These are phyloP conservation scores for Diaporthe caulivora DNA, from an alignment of 2,329 filamentous ascomycete genomes.

Conservation along the genomic window DNA sequence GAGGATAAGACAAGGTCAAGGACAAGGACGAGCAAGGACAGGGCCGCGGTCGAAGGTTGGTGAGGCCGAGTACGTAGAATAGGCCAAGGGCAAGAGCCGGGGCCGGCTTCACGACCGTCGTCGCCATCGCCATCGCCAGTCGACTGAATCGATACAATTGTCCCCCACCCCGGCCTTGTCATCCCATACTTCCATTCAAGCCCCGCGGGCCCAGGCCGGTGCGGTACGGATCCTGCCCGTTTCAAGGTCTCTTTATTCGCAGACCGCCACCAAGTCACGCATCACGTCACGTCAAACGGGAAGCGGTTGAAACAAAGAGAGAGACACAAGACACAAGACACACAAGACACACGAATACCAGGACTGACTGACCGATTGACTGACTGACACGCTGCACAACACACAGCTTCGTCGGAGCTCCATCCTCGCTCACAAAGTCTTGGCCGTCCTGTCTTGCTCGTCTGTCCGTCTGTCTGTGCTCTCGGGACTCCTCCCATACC, in stretches of 20 bases:
- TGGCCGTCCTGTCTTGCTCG: too few species aligned
- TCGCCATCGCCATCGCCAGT: not conserved
- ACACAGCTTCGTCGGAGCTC: not conserved
- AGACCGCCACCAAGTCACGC: conserved; percentile 24
- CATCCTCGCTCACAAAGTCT: not conserved
- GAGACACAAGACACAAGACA: not conserved
- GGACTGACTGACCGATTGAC: too few species aligned
- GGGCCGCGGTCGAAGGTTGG: not conserved
- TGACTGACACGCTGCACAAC: too few species aligned
- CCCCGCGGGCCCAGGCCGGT: conserved; percentile 14
- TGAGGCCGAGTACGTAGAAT: too few species aligned
- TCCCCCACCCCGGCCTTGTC: not conserved
- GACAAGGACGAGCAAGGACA: not conserved
- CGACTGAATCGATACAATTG: not conserved
- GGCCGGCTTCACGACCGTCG: not conserved
- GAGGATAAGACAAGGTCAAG: too few species aligned
- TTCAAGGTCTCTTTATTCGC: conserved; percentile 20
- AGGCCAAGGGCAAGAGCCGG: conserved; percentile 1
- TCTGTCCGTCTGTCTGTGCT: too few species aligned
- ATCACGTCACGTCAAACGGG: conserved; percentile 12
- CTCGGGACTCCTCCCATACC: not conserved
- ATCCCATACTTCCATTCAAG: not conserved
- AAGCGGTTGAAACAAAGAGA: conserved; percentile 6
- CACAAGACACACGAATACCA: not conserved
- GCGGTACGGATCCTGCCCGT: conserved; percentile 25